A percentile compares a stretch with the other conserved stretches of the same genome.
Evolutionary conservation across 2,329 filamentous ascomycete genomes (phyloP).

Genomic region (Aspergillus novofumigatus): DNA sequence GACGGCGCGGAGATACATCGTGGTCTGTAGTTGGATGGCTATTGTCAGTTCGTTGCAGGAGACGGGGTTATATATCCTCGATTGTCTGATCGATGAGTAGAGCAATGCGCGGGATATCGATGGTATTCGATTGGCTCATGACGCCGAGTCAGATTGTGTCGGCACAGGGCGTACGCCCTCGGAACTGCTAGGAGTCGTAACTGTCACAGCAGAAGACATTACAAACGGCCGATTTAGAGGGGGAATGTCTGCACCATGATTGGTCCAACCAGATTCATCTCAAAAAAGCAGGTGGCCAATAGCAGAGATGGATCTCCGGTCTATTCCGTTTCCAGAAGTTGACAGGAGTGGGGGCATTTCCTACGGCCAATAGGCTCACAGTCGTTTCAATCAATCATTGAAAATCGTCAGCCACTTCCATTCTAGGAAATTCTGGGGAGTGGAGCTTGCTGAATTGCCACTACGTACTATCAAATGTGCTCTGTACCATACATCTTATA

Average conservation of each 20-base stretch:
- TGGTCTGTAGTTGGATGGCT: conserved; percentile 1
- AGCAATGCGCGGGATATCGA: too few species aligned
- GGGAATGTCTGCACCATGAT: neutral
- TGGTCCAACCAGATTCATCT: neutral
- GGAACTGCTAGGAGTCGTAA: too few species aligned
- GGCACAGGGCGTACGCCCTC: too few species aligned
- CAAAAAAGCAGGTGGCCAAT: neutral
- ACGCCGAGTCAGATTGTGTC: too few species aligned
- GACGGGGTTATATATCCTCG: neutral
- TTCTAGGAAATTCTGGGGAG: neutral
- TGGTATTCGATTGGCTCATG: too few species aligned
- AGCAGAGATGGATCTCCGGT: neutral
- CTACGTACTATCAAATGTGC: too few species aligned
- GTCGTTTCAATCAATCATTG: neutral
- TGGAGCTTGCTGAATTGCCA: neutral
- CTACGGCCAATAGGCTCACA: neutral
- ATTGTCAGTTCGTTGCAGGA: neutral
- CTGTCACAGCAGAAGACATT: too few species aligned
- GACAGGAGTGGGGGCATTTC: neutral
- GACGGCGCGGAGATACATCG: conserved; percentile 55
- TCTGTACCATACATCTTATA: neutral
- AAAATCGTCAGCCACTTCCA: neutral
- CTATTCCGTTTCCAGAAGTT: neutral
- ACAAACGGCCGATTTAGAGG: neutral
- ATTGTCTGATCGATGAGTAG: too few species aligned